Evolutionary conservation across 83 land plant species (phyloP).

Genomic region (Diphasiastrum complanatum): DNA sequence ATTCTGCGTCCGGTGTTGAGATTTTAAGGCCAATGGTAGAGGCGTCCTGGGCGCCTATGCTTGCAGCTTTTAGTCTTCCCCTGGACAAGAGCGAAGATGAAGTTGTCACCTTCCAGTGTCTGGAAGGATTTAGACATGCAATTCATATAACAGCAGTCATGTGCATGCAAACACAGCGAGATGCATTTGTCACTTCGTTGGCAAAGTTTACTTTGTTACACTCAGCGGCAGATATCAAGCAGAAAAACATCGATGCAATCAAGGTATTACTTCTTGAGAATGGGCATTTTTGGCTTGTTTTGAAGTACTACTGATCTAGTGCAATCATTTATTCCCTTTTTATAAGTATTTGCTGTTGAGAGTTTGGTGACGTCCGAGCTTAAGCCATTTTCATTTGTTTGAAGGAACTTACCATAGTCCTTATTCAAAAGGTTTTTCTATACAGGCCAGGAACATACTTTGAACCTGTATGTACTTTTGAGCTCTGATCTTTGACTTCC

Average conservation of each 20-base stretch:
- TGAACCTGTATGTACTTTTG: no score
- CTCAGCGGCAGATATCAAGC: constrained; percentile 98
- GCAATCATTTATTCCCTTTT: no score
- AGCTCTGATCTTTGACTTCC: not conserved
- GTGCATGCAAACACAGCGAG: constrained; percentile 96
- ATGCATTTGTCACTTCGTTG: constrained; percentile 94
- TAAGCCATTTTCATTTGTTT: no score
- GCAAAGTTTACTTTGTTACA: constrained; percentile 98
- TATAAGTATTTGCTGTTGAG: no score
- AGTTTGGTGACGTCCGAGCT: no score
- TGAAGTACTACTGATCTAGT: no score
- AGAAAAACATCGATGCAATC: constrained; percentile 96
- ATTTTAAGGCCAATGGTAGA: constrained; percentile 95
- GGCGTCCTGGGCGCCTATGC: constrained; percentile 98
- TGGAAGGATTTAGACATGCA: constrained; percentile 88
- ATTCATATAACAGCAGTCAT: constrained; percentile 88
- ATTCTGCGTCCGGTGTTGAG: constrained; percentile 95
- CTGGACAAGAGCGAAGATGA: constrained; percentile 98
- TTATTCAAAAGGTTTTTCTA: no score
- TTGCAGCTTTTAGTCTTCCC: constrained; percentile 99
- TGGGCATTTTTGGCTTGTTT: not conserved
- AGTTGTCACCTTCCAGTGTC: constrained; percentile 62
- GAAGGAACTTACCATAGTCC: no score
- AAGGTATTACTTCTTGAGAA: constrained; percentile 49
- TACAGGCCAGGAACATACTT: no score